These are phyloP conservation scores for Mesembryanthemum crystallinum DNA, from an alignment of 148 eudicot species.

Conservation along the genomic window DNA sequence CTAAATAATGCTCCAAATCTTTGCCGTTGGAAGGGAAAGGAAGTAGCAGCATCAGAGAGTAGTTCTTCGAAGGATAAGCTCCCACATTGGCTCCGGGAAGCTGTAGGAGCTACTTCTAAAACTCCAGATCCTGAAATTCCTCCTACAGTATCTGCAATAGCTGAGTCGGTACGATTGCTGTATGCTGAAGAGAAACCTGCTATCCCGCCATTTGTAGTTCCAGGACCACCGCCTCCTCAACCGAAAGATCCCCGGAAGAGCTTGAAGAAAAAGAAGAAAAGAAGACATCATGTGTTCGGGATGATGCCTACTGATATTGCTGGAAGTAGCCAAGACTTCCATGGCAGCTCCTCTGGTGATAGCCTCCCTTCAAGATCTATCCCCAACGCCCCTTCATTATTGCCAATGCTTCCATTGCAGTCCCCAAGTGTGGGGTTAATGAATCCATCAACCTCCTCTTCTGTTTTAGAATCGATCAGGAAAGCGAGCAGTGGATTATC, in stretches of 20 bases:
- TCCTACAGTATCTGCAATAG: constrained; percentile 81
- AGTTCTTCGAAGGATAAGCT: constrained; percentile 53
- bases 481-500: constrained; percentile 22
- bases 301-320: constrained; percentile 28
- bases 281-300: constrained; percentile 26
- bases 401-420: constrained; percentile 25
- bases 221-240: constrained; percentile 64
- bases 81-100: constrained; percentile 99
- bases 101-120: constrained; percentile 55
- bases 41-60: constrained; percentile 39
- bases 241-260: constrained; percentile 75
- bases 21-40: constrained; percentile 48
- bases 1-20: constrained; percentile 23
- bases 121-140: constrained; percentile 60
- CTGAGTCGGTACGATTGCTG: constrained; percentile 71
- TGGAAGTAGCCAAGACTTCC: constrained; percentile 35
- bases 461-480: constrained; percentile 18
- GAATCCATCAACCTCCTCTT: constrained; percentile 22
- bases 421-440: constrained; percentile 13
- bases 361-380: constrained; percentile 33
- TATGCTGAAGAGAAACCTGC: constrained; percentile 63
- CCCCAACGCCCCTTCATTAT: constrained; percentile 24
- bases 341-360: constrained; percentile 28
- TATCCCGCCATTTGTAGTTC: constrained; percentile 82
- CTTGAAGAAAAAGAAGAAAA: constrained; percentile 52